Evolutionary conservation across 768 basidiomycete genomes (phyloP), one percentile per base, ranked within the genome.

Genomic region (Leccinum subgranulosum): DNA sequence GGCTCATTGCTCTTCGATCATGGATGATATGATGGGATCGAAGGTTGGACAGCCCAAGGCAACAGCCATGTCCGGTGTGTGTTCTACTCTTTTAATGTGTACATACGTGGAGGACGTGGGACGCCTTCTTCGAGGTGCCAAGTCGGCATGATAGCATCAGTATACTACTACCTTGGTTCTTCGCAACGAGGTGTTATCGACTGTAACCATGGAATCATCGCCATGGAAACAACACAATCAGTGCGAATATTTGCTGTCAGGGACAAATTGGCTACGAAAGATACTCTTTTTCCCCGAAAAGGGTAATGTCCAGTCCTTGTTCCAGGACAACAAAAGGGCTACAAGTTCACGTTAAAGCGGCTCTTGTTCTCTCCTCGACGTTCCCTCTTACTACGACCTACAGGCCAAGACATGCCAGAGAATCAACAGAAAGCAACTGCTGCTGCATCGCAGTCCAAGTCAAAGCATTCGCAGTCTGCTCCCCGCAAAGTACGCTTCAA

Each of bases 401-500:
- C 6, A 43, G 41, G 41, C 46, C 43, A 55, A 66, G 57, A 27
- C 25, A 73, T 73, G 72, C 63, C 72, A 60, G 72, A 73, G n/a
- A 62, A 52, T 45, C 36, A 34, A 52, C 57, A 66, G 27, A 51
- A 66, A 43, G 49, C 58, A 12, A 15, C 64, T 19, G 43, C 69
- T 10, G 60, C 65, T 23, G 54, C 63, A 49, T 59, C 69, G 12
- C 59, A 66, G 27, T 62, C 72, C 33, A 75, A 74, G 52, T 68
- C 79, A n/a, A 81, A 81, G 70, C 79, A 81, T 21, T 75, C 80
- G 17, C 73, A 74, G 29, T 65, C 81, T 45, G 82, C 88, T 14
- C 88, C 90, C 21, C 81, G 90, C 66, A 92, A 92, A 79, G 90
- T 92, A 50, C 84, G 90, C 60, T 92, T 92, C 79, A 92, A 92